A percentile compares a stretch with the other conserved stretches of the same genome.
Evolutionary conservation across 73 alveolate genomes (phyloP).

Genomic region (Tetrahymena malaccensis): DNA sequence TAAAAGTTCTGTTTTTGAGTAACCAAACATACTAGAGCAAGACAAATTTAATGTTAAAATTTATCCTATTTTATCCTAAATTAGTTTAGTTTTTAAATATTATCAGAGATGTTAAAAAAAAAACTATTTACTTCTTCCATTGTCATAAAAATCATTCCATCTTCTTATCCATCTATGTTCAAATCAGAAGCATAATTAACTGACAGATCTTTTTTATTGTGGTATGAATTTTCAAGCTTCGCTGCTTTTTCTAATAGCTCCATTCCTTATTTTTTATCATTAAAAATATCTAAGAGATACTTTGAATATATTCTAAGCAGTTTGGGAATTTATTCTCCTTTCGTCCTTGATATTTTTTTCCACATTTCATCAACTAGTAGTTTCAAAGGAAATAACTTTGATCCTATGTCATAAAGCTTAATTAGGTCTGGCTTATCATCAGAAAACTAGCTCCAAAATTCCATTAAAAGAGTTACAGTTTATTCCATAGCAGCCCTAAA

Average conservation of each 20-base stretch:
- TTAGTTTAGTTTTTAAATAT: not conserved
- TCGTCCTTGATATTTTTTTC: conserved; percentile 19
- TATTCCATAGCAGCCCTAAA: conserved; percentile 34
- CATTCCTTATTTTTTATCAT: conserved; percentile 26
- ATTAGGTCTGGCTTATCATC: conserved; percentile 36
- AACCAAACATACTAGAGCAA: conserved; percentile 23
- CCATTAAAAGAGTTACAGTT: conserved; percentile 35
- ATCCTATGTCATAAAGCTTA: conserved; percentile 35
- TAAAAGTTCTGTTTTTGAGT: conserved; percentile 17
- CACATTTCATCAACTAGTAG: conserved; percentile 29
- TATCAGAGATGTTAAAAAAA: not conserved
- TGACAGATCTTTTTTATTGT: conserved; percentile 22
- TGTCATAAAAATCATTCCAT: conserved; percentile 29
- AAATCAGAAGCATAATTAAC: conserved; percentile 19
- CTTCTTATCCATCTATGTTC: conserved; percentile 41
- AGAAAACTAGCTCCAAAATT: conserved; percentile 34
- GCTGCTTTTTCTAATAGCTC: conserved; percentile 26
- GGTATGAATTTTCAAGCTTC: conserved; percentile 6
- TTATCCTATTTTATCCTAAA: conserved; percentile 18
- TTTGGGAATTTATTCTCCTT: conserved; percentile 18
- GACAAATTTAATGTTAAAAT: conserved; percentile 18
- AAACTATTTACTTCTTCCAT: not conserved
- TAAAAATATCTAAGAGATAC: conserved; percentile 28
- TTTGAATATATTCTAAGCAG: conserved; percentile 34
- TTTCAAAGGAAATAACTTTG: conserved; percentile 25